Base-by-base conservation (phyloP, 78 protist genomes). In the Bodo saltans region DNA sequence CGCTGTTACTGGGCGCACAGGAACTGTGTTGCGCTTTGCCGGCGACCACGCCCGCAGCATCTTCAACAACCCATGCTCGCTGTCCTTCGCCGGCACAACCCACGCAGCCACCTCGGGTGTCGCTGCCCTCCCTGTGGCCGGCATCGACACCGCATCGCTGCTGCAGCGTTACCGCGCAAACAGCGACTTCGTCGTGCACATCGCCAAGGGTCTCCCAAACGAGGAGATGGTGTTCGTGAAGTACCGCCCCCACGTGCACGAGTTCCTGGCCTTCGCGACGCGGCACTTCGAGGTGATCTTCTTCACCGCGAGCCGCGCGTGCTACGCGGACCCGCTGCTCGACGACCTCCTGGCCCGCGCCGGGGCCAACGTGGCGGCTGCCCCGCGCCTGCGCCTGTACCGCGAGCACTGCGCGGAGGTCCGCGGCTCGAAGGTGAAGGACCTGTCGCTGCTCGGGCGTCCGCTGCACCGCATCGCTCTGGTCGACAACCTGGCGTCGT, bases 301-400 rank as follows among this genome's bases (percentile, higher is more conserved):
- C 0, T 96, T 93, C 83, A 96, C 98, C 8, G 98, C 98, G 0
- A 34, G 86, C 12, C 87, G 92, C 27, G 85, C 93, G 29, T 90
- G 83, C 87, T 96, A 96, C 83, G 98, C 98, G n/a, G 90, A 93
- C 79, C 97, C 98, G 26, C 91, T 96, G 52, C 52, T 93, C 37
- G 95, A 94, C 74, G 83, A 82, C 1, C 88, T 95, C 30, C 96
- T 93, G 76, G 71, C 60, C 39, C n/a, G n/a, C n/a, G n/a, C n/a
- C n/a, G n/a, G n/a, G n/a, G n/a, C n/a, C n/a, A n/a, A n/a, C n/a
- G n/a, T n/a, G n/a, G n/a, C n/a, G n/a, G n/a, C n/a, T n/a, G 98
- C 93, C 83, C 84, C 84, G 26, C 78, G 79, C 29, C 30, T 28
- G 30, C 89, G 97, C 42, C 82, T 95, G 21, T 91, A 86, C 85